Evolutionary conservation across 2,329 filamentous ascomycete species (phyloP), one percentile per base, ranked within the genome.

Genomic region (Cladophialophora immunda): DNA sequence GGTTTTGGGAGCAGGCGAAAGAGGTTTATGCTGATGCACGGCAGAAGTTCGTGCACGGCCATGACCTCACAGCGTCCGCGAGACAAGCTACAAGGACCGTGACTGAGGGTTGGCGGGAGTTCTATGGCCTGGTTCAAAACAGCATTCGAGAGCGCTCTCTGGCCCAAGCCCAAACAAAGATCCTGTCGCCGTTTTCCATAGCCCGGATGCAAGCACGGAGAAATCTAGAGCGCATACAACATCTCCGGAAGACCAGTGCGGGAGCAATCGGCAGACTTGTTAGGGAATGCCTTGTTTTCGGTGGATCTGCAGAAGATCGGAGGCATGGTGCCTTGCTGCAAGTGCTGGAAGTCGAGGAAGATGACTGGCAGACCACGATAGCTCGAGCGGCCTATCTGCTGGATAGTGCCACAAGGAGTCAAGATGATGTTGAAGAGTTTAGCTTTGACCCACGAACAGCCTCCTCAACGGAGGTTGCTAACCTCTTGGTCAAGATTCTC

Each of bases 221-320:
- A 67, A 97, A 96, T 77, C 90, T 91, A 74, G 85, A 85, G 2
- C 86, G 85, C 22, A 83, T 98, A 58, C 90, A 87, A 74, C 88
- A 87, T 73, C 83, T 97, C 70, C 87, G 91, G 55, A 87, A 94
- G 75, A 88, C 94, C 78, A 93, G 92, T 63, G 92, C 94, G 1
- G 94, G 92, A 74, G 92, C 92, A 1, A 83, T 98, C 3, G 95
- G 95, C 17, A 87, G 97, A 4, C 82, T 99, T 29, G 89, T 97
- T 72, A 92, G 94, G 63, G 93, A 97, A 76, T 93, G 92, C 2
- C 81, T 97, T 56, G 89, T 88, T 58, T 89, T 92, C 72, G 86
- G 86, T 52, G 81, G 85, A 22, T 84, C 68, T 4, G 60, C 66
- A 13, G 68, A 70, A 25, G 68, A 70, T n/a, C 62, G 68, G 19